Evolutionary conservation across 257 asterid genomes (phyloP).

Genomic region (Linaria vulgaris): DNA sequence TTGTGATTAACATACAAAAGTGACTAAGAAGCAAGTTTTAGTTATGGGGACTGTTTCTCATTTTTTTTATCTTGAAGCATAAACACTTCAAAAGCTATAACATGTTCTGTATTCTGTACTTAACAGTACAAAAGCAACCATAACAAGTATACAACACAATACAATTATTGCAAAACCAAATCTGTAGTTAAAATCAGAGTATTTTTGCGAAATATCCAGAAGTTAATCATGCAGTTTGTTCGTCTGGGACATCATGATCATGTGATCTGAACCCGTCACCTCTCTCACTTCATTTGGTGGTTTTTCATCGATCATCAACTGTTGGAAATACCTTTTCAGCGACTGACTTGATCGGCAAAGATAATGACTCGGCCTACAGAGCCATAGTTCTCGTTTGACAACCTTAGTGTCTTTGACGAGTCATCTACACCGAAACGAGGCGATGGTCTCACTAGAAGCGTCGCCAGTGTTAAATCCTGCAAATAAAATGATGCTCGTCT

Average conservation of each 20-base stretch:
- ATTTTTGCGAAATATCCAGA: no score
- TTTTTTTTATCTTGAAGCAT: no score
- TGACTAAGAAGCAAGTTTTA: no score
- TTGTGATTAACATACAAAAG: no score
- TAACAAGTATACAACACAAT: no score
- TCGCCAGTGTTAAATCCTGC: conserved; percentile 41
- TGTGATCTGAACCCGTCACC: conserved; percentile 41
- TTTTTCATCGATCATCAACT: conserved; percentile 34
- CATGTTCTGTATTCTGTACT: no score
- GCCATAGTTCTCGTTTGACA: conserved; percentile 24
- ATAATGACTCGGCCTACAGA: conserved; percentile 33
- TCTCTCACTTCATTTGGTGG: conserved; percentile 39
- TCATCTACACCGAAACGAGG: conserved; percentile 19
- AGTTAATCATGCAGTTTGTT: conserved; percentile 15
- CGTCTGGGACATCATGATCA: conserved; percentile 40
- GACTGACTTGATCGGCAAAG: conserved; percentile 27
- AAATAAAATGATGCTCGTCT: not conserved
- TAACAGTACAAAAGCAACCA: no score
- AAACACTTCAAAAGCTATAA: no score
- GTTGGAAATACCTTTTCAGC: conserved; percentile 20
- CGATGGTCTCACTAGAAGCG: conserved; percentile 25
- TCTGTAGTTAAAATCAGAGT: no score
- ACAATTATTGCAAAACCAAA: no score
- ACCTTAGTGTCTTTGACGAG: conserved; percentile 17
- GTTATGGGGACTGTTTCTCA: no score